These are phyloP conservation scores for Apiospora saccharicola DNA, from an alignment of 2,329 filamentous ascomycete genomes.

Conservation along the genomic window DNA sequence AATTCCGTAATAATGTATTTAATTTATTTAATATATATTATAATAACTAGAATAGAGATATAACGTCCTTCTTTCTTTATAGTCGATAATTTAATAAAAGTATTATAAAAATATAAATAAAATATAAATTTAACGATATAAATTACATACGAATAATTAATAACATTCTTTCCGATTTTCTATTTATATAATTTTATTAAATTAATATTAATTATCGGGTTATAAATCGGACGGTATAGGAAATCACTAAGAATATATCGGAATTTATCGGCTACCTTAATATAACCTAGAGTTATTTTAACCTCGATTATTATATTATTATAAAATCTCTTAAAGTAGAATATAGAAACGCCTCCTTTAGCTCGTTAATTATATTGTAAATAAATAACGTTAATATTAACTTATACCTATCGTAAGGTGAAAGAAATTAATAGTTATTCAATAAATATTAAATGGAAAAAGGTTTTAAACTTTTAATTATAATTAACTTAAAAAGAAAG, in stretches of 20 bases:
- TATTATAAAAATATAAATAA: background rate
- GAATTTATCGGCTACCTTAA: background rate
- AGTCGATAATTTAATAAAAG: background rate
- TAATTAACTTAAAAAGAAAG: background rate
- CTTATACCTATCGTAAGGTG: background rate
- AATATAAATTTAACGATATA: background rate
- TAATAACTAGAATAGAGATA: background rate
- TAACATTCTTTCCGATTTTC: background rate
- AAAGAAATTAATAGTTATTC: background rate
- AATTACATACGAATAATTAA: background rate
- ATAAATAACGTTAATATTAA: background rate
- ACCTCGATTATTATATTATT: background rate
- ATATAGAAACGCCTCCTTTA: background rate
- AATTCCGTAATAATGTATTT: background rate
- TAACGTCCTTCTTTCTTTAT: background rate
- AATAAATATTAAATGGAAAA: background rate
- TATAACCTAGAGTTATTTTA: background rate
- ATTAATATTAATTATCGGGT: constrained; percentile 1
- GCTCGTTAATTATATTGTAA: background rate
- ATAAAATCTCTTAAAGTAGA: background rate
- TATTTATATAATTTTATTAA: background rate
- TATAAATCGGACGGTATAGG: too few relatives aligned
- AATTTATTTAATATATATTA: background rate
- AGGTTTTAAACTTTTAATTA: background rate
- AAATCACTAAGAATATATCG: background rate